These are phyloP conservation scores for Tulasnella sp. DNA, from an alignment of 768 basidiomycete species.

Conservation along the genomic window DNA sequence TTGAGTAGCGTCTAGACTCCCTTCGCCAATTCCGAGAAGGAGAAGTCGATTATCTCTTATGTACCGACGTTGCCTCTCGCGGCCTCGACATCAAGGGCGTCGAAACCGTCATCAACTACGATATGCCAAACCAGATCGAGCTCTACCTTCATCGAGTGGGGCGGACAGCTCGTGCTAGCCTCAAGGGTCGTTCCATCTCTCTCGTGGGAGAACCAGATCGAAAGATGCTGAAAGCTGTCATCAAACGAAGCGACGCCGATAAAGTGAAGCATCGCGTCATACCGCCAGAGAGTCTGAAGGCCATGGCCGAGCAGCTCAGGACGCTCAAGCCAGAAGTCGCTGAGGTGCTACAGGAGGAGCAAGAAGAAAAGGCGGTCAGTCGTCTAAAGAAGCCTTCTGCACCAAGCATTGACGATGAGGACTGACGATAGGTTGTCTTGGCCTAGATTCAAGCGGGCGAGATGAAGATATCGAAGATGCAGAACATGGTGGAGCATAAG, in stretches of 20 bases:
- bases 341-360: constrained; percentile 78
- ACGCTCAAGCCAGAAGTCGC: constrained; percentile 64
- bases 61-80: constrained; percentile 90
- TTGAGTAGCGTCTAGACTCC: constrained; percentile 63
- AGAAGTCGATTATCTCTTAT: constrained; percentile 82
- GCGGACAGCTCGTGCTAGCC: constrained; percentile 90
- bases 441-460: constrained; percentile 74
- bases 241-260: constrained; percentile 77
- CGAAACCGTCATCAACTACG: constrained; percentile 96
- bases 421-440: background rate
- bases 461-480: constrained; percentile 90
- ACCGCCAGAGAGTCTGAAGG: constrained; percentile 58
- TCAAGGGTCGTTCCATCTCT: constrained; percentile 89
- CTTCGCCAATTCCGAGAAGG: constrained; percentile 83
- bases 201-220: constrained; percentile 93
- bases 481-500: constrained; percentile 91
- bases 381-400: constrained; percentile 8
- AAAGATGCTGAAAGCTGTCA: constrained; percentile 90
- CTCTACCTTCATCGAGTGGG: constrained; percentile 97
- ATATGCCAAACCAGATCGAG: constrained; percentile 88
- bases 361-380: constrained; percentile 81
- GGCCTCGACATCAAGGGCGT: constrained; percentile 97
- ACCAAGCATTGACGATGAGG: background rate
- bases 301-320: constrained; percentile 59
- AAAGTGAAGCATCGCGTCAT: constrained; percentile 83